phyloP scores from a whole-genome alignment of 257 asterid species.

The Solanum ahanhuiri region DNA sequence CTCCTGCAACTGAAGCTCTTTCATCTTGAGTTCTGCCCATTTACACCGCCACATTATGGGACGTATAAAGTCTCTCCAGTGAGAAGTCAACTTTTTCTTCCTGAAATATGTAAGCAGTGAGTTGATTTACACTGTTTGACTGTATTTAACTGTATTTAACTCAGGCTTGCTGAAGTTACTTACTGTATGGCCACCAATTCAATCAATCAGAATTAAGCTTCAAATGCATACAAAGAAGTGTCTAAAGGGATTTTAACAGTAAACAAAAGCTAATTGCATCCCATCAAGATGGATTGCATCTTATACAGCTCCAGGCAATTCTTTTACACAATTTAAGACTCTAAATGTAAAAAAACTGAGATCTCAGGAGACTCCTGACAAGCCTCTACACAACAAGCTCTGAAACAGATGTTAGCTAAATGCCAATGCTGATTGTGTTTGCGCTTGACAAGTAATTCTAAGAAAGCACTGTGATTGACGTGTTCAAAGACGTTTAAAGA shows the following conservation, averaged over 20 bases:
- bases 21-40: conserved; percentile 74
- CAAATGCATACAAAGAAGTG: neutral
- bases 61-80: conserved; percentile 73
- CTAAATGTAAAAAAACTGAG: neutral
- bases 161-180: neutral
- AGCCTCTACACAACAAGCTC: neutral
- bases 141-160: neutral
- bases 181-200: neutral
- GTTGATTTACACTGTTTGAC: neutral
- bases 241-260: neutral
- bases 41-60: conserved; percentile 96
- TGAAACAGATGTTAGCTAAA: neutral
- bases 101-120: conserved; percentile 26
- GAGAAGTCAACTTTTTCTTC: conserved; percentile 70
- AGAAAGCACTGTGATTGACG: neutral
- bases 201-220: neutral
- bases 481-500: neutral
- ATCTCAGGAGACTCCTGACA: neutral
- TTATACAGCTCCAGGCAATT: neutral
- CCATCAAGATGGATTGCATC: neutral
- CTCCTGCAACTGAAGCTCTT: conserved; percentile 55
- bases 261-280: neutral
- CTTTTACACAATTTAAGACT: neutral
- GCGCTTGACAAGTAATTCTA: neutral
- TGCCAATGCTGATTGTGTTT: neutral